phyloP scores from a whole-genome alignment of 164 flowering plant genomes.

The Macadamia integrifolia region DNA sequence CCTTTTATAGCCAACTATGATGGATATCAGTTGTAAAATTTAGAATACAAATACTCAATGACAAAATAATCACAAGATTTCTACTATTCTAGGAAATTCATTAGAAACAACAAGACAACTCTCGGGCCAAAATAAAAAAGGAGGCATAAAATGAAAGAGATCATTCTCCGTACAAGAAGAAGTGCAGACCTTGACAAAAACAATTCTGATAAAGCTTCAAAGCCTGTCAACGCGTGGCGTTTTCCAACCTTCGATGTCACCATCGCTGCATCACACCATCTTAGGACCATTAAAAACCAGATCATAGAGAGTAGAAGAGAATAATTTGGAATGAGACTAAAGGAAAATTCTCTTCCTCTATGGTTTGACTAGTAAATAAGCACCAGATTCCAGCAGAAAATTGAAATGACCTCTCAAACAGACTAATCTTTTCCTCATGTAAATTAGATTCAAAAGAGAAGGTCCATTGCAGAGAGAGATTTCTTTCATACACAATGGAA shows the following conservation, averaged over 20 bases:
- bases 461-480: too few relatives aligned
- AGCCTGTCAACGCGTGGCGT: constrained; percentile 84
- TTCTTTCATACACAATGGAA: too few relatives aligned
- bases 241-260: constrained; percentile 95
- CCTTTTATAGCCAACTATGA: neutral
- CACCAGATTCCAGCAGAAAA: too few relatives aligned
- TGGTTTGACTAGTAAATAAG: neutral
- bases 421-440: too few relatives aligned
- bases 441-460: too few relatives aligned
- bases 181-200: constrained; percentile 59
- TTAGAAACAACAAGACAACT: too few relatives aligned
- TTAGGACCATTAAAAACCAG: neutral
- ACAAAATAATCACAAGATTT: neutral
- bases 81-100: neutral
- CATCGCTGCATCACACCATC: constrained; percentile 47
- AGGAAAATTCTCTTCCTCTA: neutral
- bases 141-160: neutral
- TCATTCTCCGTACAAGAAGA: neutral
- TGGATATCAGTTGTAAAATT: neutral
- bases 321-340: neutral
- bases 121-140: too few relatives aligned
- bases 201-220: constrained; percentile 82
- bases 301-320: neutral
- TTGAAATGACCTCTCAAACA: too few relatives aligned
- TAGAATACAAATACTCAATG: too few relatives aligned